Percentiles rank a stretch among this genome's conserved stretches.
Evolutionary conservation across 73 alveolate genomes (phyloP).

Genomic region (Tetrahymena elliotti): DNA sequence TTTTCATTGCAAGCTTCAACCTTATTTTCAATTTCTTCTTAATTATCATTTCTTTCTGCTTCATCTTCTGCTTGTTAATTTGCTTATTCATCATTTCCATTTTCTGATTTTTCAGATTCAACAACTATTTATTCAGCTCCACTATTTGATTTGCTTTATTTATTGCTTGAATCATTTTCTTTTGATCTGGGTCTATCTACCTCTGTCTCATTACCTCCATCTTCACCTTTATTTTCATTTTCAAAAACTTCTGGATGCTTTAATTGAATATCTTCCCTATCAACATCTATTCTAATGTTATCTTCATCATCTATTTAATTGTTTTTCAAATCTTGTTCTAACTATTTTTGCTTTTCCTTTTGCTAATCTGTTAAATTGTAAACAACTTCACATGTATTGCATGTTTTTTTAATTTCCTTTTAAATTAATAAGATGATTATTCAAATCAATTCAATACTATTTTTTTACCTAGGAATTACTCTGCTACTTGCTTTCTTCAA

Average conservation of each 20-base stretch:
- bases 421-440: not conserved
- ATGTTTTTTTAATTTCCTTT: not conserved
- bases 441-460: not conserved
- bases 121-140: not conserved
- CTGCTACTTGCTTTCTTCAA: not conserved
- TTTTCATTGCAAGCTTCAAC: not conserved
- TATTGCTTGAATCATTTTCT: not conserved
- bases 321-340: not conserved
- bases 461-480: not conserved
- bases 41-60: not conserved
- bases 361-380: not conserved
- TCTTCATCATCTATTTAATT: not conserved
- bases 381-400: not conserved
- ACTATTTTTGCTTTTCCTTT: not conserved
- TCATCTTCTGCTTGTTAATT: not conserved
- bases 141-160: not conserved
- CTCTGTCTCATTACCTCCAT: not conserved
- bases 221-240: not conserved
- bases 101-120: not conserved
- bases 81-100: not conserved
- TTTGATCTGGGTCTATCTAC: not conserved
- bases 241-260: not conserved
- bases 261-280: not conserved
- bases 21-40: not conserved
- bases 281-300: not conserved